These are phyloP conservation scores for Cercospora zeae-maydis DNA, from an alignment of 2,329 filamentous ascomycete genomes.

Conservation along the genomic window DNA sequence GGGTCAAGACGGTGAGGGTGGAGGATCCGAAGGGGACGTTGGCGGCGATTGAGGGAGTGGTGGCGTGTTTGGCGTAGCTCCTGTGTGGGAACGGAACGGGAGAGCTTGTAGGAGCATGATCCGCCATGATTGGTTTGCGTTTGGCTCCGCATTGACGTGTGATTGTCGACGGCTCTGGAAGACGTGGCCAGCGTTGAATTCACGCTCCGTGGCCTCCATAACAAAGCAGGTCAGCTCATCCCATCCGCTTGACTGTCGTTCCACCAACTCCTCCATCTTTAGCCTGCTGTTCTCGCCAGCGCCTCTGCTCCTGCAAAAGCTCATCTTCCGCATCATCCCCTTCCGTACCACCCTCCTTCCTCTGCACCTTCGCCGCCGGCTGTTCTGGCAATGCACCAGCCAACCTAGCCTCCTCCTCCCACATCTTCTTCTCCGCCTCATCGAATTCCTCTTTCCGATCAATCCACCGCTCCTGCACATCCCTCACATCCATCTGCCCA, in stretches of 20 bases:
- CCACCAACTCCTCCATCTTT: neutral
- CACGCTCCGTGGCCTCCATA: neutral
- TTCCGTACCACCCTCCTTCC: constrained; percentile 22
- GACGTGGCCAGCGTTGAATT: no score
- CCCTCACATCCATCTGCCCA: constrained; percentile 72
- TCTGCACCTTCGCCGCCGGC: constrained; percentile 25
- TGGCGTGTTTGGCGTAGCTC: constrained; percentile 21
- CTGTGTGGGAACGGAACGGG: no score
- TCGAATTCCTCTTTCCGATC: constrained; percentile 87
- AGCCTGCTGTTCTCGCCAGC: constrained; percentile 29
- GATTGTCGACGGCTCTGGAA: no score
- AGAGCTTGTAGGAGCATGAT: no score
- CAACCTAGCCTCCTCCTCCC: constrained; percentile 66
- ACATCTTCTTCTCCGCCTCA: constrained; percentile 67
- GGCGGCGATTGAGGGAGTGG: constrained; percentile 27
- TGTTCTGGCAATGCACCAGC: constrained; percentile 30
- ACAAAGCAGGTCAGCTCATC: neutral
- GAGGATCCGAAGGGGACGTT: constrained; percentile 30
- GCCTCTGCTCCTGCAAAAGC: constrained; percentile 30
- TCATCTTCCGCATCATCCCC: constrained; percentile 29
- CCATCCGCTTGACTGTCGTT: neutral
- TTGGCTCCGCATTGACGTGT: no score
- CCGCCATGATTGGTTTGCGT: no score
- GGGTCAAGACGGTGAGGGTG: constrained; percentile 29
- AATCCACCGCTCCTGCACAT: constrained; percentile 95